These are phyloP conservation scores for Yarrowia osloensis DNA, from an alignment of 805 yeast species.

Conservation along the genomic window DNA sequence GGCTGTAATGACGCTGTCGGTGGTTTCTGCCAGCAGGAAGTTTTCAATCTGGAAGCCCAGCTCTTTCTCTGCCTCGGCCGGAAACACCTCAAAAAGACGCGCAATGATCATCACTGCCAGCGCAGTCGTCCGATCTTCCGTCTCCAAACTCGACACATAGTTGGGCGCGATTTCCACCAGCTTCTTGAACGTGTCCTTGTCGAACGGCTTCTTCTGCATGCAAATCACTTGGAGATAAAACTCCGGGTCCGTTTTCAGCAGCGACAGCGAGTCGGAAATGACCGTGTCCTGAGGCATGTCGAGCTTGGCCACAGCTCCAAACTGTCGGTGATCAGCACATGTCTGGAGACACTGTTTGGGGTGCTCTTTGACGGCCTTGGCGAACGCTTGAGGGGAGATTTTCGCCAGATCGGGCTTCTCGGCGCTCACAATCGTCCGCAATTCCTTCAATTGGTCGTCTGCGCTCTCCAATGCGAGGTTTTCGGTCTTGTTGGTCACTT, in stretches of 20 bases:
- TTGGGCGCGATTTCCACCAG: constrained; percentile 12
- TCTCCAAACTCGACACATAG: constrained; percentile 17
- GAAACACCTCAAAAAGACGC: constrained; percentile 3
- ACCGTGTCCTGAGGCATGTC: not conserved
- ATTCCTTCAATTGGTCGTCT: not conserved
- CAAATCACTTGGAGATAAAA: constrained; percentile 28
- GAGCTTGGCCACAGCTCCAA: constrained; percentile 1
- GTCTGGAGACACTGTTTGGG: constrained; percentile 10
- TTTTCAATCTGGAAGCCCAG: constrained; percentile 22
- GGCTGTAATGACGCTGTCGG: constrained; percentile 32
- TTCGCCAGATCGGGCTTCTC: constrained; percentile 11
- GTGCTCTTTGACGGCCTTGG: not conserved
- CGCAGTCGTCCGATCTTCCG: not conserved
- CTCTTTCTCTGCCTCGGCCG: constrained; percentile 21
- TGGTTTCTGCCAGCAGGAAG: constrained; percentile 12
- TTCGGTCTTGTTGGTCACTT: not conserved
- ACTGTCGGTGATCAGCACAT: not conserved
- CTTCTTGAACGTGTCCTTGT: constrained; percentile 8
- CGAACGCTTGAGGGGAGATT: not conserved
- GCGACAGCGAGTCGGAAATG: not conserved
- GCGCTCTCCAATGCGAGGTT: not conserved
- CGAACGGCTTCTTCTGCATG: constrained; percentile 21
- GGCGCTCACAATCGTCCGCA: not conserved
- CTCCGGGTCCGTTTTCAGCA: constrained; percentile 14
- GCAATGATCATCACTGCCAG: constrained; percentile 23